Conservation (phyloP, 2,329 filamentous ascomycete genomes). For the Furcasterigmium furcatum region DNA sequence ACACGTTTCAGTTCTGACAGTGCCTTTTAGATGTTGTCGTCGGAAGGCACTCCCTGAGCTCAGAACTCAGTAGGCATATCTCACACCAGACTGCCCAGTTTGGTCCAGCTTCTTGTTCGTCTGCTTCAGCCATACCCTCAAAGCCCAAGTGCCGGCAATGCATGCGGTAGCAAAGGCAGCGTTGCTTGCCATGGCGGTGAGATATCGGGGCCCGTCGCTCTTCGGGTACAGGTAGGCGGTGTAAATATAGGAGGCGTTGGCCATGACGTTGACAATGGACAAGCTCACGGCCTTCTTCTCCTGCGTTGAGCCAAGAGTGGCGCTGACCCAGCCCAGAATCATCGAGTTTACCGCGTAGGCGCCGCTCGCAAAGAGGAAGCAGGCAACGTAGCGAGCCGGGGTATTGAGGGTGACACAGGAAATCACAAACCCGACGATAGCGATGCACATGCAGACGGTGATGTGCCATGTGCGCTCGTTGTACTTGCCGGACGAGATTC, state of each 20-base stretch:
- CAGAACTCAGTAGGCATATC: constrained; percentile 15
- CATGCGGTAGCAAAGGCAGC: constrained; percentile 20
- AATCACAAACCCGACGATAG: constrained; percentile 20
- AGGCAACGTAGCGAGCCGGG: constrained; percentile 10
- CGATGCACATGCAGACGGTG: constrained; percentile 31
- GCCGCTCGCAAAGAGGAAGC: constrained; percentile 8
- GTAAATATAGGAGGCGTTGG: constrained; percentile 41
- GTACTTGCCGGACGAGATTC: constrained; percentile 37
- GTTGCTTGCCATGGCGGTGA: constrained; percentile 32
- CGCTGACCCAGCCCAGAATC: constrained; percentile 37
- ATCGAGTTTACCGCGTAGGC: constrained; percentile 17
- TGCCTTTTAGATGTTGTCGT: no score
- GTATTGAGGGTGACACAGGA: constrained; percentile 6
- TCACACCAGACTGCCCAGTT: constrained; percentile 1
- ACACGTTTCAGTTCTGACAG: no score
- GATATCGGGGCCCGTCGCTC: constrained; percentile 34
- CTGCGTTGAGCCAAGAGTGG: constrained; percentile 35
- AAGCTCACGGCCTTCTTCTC: constrained; percentile 41
- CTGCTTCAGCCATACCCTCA: constrained; percentile 18
- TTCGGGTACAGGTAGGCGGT: constrained; percentile 40
- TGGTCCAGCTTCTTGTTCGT: constrained; percentile 20
- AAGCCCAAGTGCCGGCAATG: constrained; percentile 18
- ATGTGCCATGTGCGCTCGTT: constrained; percentile 39
- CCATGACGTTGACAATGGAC: constrained; percentile 38
- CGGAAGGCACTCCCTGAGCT: no score